Percentiles rank a stretch among this genome's conserved stretches.
phyloP scores from a whole-genome alignment of 225 moss, liverwort and hornwort species.

The Pleurozium schreberi region DNA sequence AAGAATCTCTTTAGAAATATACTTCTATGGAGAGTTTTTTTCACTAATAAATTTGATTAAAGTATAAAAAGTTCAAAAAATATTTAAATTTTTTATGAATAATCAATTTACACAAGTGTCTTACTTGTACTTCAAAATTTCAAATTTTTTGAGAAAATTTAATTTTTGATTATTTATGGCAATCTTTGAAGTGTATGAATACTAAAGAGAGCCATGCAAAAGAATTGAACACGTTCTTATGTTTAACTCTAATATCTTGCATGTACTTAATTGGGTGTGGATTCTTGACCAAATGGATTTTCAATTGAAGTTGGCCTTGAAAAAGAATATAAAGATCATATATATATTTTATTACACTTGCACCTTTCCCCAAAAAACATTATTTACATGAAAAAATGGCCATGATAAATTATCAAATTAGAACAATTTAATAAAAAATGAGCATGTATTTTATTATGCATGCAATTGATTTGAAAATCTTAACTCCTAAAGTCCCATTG shows the following conservation, averaged over 20 bases:
- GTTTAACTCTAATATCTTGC: neutral
- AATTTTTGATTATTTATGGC: too few relatives aligned
- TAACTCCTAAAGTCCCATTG: too few relatives aligned
- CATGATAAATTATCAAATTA: fast-evolving
- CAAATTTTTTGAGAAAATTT: too few relatives aligned
- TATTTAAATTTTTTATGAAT: too few relatives aligned
- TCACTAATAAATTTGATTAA: too few relatives aligned
- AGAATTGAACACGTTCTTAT: fast-evolving
- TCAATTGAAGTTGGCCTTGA: neutral
- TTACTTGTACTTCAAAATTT: too few relatives aligned
- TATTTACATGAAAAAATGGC: neutral
- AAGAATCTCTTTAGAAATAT: too few relatives aligned
- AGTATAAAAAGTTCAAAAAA: too few relatives aligned
- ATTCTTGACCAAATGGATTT: neutral
- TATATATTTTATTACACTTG: neutral
- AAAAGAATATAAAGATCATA: neutral
- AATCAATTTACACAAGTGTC: too few relatives aligned
- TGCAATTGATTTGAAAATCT: neutral
- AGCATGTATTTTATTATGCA: too few relatives aligned
- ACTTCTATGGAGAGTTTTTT: too few relatives aligned
- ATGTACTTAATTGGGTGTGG: neutral
- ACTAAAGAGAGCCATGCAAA: neutral
- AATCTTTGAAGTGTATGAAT: neutral
- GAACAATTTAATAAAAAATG: neutral
- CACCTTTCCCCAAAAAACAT: fast-evolving